Percentiles rank a stretch among this genome's conserved stretches.
Conservation (phyloP, 306 rosid species). For the Luffa acutangula region DNA sequence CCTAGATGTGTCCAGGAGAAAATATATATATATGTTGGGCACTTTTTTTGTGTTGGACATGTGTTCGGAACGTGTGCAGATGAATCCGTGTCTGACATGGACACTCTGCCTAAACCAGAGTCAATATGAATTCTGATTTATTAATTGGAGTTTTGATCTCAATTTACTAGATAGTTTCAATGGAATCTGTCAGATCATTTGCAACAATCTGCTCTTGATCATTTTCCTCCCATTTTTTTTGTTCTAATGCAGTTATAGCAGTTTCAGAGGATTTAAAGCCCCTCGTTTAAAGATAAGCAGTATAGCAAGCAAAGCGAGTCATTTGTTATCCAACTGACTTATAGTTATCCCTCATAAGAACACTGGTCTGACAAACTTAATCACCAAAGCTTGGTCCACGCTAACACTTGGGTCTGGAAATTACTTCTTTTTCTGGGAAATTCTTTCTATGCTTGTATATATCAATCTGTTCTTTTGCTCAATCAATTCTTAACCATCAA, state of each 20-base stretch:
- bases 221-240: neutral
- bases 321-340: neutral
- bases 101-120: too few relatives aligned
- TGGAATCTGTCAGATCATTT: neutral
- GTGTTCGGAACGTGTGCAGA: too few relatives aligned
- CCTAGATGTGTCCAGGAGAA: too few relatives aligned
- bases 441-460: neutral
- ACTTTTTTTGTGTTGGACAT: too few relatives aligned
- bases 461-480: neutral
- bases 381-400: neutral
- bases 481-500: slow-evolving; percentile 3
- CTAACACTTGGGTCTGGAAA: neutral
- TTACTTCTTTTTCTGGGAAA: neutral
- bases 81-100: too few relatives aligned
- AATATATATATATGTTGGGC: too few relatives aligned
- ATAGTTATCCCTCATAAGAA: neutral
- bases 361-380: neutral
- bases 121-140: neutral
- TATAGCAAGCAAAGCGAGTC: neutral
- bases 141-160: neutral
- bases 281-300: neutral
- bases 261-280: neutral
- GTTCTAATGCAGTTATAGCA: neutral
- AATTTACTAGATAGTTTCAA: neutral
- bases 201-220: neutral